These are phyloP conservation scores for Trichosporon sp. DNA, from an alignment of 1,284 basidiomycete species.

Conservation along the genomic window DNA sequence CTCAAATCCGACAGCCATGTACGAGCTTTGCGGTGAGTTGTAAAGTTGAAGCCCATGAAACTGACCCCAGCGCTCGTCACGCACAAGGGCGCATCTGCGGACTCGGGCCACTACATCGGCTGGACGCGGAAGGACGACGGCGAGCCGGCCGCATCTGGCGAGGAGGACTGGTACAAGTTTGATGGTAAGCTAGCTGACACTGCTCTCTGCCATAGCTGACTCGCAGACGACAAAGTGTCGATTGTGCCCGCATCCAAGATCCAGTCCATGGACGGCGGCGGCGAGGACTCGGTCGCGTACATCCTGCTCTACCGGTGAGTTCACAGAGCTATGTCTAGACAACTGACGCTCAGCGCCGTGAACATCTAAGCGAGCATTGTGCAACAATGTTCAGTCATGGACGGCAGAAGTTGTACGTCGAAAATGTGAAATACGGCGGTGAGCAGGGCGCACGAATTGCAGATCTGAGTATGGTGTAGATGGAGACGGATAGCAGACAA, in stretches of 20 bases:
- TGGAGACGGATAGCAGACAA: background rate
- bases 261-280: slow-evolving; percentile 76
- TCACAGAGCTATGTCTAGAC: background rate
- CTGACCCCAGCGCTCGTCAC: slow-evolving; percentile 71
- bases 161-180: slow-evolving; percentile 66
- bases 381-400: background rate
- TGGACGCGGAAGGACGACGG: slow-evolving; percentile 52
- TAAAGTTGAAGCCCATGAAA: background rate
- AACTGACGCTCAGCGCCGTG: background rate
- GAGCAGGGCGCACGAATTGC: background rate
- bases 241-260: slow-evolving; percentile 61
- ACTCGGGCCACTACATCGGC: slow-evolving; percentile 85
- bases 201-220: slow-evolving; percentile 45
- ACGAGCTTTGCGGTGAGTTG: slow-evolving; percentile 47
- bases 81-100: slow-evolving; percentile 92
- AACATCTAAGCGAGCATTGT: background rate
- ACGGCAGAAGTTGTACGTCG: background rate
- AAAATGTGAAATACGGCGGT: background rate
- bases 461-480: background rate
- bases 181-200: slow-evolving; percentile 42
- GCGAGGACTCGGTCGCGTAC: slow-evolving; percentile 72
- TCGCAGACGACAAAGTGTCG: slow-evolving; percentile 79
- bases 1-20: slow-evolving; percentile 39
- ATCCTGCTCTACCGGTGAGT: slow-evolving; percentile 70
- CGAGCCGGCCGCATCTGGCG: slow-evolving; percentile 23